phyloP scores from a whole-genome alignment of 345 rosid genomes.

The Orychophragmus violaceus region DNA sequence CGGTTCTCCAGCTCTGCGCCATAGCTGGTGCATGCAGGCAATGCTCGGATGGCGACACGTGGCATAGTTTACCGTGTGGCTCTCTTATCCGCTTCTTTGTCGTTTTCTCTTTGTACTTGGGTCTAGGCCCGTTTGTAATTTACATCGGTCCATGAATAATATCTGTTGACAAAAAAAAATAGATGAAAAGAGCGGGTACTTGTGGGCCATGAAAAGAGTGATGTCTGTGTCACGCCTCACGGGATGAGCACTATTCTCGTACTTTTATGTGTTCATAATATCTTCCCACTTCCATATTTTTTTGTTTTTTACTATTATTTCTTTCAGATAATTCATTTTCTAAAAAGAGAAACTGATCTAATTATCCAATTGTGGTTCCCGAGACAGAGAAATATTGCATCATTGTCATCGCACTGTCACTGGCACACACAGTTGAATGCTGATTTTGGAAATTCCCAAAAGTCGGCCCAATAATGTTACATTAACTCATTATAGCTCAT shows the following conservation, averaged over 20 bases:
- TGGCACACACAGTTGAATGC: neutral
- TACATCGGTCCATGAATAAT: neutral
- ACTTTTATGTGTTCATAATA: slow-evolving; percentile 14
- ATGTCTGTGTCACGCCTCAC: slow-evolving; percentile 28
- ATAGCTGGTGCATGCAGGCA: too few relatives aligned
- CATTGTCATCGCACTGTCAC: neutral
- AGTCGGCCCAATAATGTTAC: neutral
- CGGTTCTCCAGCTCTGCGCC: too few relatives aligned
- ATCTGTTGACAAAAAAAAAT: too few relatives aligned
- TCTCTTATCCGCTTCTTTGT: too few relatives aligned
- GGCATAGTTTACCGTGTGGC: too few relatives aligned
- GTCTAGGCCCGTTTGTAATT: neutral
- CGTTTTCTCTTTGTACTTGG: too few relatives aligned
- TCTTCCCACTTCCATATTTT: neutral
- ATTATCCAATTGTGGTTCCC: neutral
- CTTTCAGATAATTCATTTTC: neutral
- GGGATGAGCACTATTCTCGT: slow-evolving; percentile 25
- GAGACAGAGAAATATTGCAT: neutral
- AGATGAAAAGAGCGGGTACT: neutral
- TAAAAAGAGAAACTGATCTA: neutral
- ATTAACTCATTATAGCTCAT: neutral
- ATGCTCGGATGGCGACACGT: too few relatives aligned
- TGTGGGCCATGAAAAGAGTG: slow-evolving; percentile 5
- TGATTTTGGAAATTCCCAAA: neutral
- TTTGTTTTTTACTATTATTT: neutral